Evolutionary conservation across 148 eudicot genomes (phyloP), one percentile per base, ranked within the genome.

Genomic region (Chenopodium suecicum): DNA sequence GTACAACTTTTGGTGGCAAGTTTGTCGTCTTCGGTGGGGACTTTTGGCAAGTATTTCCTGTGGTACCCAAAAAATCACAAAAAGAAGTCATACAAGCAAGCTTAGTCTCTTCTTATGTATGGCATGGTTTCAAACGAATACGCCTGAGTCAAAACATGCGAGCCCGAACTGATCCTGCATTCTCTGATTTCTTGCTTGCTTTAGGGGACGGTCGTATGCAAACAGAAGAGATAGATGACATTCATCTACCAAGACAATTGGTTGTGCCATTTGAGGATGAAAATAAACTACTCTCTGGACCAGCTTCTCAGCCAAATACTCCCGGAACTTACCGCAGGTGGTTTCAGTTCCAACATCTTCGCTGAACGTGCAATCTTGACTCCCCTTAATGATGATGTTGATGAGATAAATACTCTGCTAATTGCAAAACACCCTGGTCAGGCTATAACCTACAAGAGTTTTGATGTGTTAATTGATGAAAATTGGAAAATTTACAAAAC

Each of bases 131-230:
- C 0, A 41, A 13, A 10, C 48, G 63, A 9, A 58, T 82, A 12
- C 48, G 27, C 3, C 34, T 71, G 0, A 11, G 25, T 10, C 37
- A 77, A 60, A 82, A 82, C 65, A 71, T 77, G 4, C 64, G 65
- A 5, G 77, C 77, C 2, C 10, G 10, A 23, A 60, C 29, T 10
- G 66, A 82, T 32, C 29, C 63, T 0, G 0, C 16, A 27, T 2
- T 78, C 78, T 13, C 77, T 2, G 27, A 44, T 2, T 70, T 78
- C 31, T 17, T 77, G 7, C 63, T 77, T 1, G 12, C 34, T 0
- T 47, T 77, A 11, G 54, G 77, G 0, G 78, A 82, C 47, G 77
- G 73, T 1, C 9, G 5, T 12, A 37, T 70, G 1, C 84, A 81
- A 27, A 47, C 27, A 1, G 48, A 58, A 1, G 48, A 48, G 6